Evolutionary conservation across 2,329 filamentous ascomycete species (phyloP), one percentile per base, ranked within the genome.

Genomic region (Arthrobotrys musiformis): DNA sequence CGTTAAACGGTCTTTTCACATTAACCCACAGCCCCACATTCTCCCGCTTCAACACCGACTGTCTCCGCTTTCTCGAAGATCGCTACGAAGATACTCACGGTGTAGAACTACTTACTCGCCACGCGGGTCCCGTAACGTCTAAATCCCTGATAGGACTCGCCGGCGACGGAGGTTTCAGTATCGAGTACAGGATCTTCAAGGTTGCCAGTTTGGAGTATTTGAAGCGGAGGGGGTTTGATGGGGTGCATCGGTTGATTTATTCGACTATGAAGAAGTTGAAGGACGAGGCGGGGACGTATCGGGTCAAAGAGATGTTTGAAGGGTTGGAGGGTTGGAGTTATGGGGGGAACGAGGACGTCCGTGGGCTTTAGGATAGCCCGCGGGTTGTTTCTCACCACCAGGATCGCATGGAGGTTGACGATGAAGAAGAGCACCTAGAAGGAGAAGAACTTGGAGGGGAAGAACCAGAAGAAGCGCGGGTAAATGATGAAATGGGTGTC

Each of bases 141-240:
- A 86, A 85, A 28, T 91, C 89, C 62, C 84, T 97, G 80, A 85
- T 84, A 30, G 85, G 86, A n/a, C 84, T 95, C 54, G 88, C 86
- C 24, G 87, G 66, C 35, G 86, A 88, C 15, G 91, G 91, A 0
- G 93, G 93, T 0, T 82, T 93, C 26, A 85, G 84, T 61, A 82
- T 94, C 42, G 86, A 85, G 13, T 96, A 91, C 91, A 89, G 90
- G 80, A 89, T 92, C 60, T 97, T 93, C 82, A 87, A 91, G 72
- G 85, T 93, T 4, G 87, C 89, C n/a, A 90, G 94, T 78, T 84
- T 97, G 70, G 86, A 86, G 60, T 89, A 90, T 83, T 83, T 96
- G 78, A 90, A 91, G 73, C 85, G 84, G 4, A 87, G 87, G 64
- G 91, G 91, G 0, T 86, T 91, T 52, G 84, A 83, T 9, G 93